These are phyloP conservation scores for Arabidopsis suecica DNA, from an alignment of 345 rosid genomes.

Conservation along the genomic window DNA sequence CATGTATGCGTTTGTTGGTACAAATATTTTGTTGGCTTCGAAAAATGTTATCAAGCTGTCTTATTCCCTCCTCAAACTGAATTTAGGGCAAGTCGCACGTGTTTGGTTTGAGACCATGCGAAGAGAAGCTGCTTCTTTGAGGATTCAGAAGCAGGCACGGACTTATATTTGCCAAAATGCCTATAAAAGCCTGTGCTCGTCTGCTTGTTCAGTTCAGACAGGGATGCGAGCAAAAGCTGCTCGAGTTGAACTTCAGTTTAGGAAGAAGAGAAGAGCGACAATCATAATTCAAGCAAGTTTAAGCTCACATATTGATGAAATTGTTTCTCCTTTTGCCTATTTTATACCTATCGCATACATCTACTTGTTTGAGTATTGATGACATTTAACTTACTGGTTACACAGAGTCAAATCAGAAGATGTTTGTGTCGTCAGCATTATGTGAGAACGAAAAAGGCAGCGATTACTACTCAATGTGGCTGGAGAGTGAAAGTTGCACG, in stretches of 20 bases:
- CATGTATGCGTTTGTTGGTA: background rate
- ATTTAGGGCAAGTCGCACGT: conserved; percentile 74
- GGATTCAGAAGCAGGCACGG: conserved; percentile 71
- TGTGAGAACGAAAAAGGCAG: conserved; percentile 66
- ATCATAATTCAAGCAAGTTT: conserved; percentile 71
- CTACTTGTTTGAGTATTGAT: conserved; percentile 28
- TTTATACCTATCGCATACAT: background rate
- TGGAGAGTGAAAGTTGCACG: conserved; percentile 85
- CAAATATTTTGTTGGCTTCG: background rate
- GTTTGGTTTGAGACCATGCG: conserved; percentile 62
- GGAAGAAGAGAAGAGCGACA: conserved; percentile 74
- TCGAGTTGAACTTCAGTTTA: conserved; percentile 62
- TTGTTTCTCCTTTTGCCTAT: conserved; percentile 31
- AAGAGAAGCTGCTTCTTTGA: conserved; percentile 77
- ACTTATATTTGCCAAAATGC: conserved; percentile 68
- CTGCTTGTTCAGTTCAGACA: conserved; percentile 75
- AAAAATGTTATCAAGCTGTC: conserved; percentile 24
- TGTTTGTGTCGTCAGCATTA: conserved; percentile 57
- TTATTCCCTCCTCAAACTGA: conserved; percentile 24
- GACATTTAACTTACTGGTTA: conserved; percentile 30
- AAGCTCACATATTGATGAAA: conserved; percentile 10
- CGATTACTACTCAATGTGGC: conserved; percentile 71
- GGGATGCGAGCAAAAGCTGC: conserved; percentile 85
- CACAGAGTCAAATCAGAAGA: conserved; percentile 75
- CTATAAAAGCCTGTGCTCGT: conserved; percentile 56